Conservation (phyloP, 257 asterid genomes). For the Jacaranda copaia region DNA sequence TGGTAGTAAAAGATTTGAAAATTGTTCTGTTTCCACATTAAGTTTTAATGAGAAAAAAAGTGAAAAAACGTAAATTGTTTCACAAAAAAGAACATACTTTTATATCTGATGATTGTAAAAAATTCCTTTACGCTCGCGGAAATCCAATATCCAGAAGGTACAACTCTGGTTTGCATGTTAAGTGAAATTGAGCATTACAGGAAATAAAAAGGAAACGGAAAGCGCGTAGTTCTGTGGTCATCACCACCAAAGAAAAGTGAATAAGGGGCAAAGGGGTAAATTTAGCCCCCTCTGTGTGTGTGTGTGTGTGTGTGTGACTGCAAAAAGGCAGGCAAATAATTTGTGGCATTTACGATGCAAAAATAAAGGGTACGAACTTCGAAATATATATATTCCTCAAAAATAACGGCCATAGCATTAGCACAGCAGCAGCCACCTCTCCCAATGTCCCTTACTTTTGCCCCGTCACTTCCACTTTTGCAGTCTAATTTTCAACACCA, state of each 20-base stretch:
- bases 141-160: no score
- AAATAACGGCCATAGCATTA: slow-evolving; percentile 54
- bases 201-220: no score
- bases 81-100: no score
- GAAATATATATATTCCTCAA: slow-evolving; percentile 37
- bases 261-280: background rate
- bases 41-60: no score
- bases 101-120: no score
- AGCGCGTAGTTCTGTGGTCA: background rate
- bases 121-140: no score
- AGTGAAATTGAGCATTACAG: no score
- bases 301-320: slow-evolving; percentile 26
- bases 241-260: background rate
- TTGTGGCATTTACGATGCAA: slow-evolving; percentile 58
- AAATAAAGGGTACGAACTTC: slow-evolving; percentile 45
- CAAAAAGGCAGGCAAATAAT: slow-evolving; percentile 45
- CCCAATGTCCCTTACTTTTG: slow-evolving; percentile 16
- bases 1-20: no score
- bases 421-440: background rate
- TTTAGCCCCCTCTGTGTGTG: no score
- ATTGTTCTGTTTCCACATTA: no score
- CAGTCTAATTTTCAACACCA: slow-evolving; percentile 54
- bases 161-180: no score
- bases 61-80: no score
- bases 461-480: slow-evolving; percentile 36